Conservation (phyloP, 106 monocot species). For the Posidonia australis region DNA sequence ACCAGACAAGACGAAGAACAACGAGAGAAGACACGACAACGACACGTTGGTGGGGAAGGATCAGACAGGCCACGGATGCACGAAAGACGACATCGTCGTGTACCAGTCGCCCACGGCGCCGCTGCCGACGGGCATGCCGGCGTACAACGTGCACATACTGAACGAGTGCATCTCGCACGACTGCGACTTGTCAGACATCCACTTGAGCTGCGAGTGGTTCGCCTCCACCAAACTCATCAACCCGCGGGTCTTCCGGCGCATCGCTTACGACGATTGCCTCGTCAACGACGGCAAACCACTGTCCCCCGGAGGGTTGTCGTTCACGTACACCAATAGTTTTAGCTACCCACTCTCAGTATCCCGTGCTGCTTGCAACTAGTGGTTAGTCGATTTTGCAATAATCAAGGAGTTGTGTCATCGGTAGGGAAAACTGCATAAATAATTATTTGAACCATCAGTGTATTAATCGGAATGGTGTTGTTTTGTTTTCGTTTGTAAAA, state of each 20-base stretch:
- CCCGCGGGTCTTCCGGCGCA: slow-evolving; percentile 37
- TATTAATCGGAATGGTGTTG: too few relatives aligned
- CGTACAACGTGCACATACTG: slow-evolving; percentile 28
- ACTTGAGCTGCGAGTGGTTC: slow-evolving; percentile 41
- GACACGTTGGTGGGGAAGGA: not conserved
- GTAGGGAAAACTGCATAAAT: too few relatives aligned
- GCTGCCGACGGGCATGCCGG: slow-evolving; percentile 25
- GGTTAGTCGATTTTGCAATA: too few relatives aligned
- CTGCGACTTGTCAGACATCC: slow-evolving; percentile 13
- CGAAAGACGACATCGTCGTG: slow-evolving; percentile 17
- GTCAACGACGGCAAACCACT: slow-evolving; percentile 36
- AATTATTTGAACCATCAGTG: too few relatives aligned
- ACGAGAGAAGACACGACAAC: too few relatives aligned
- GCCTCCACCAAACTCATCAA: slow-evolving; percentile 32
- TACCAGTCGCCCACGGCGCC: slow-evolving; percentile 26
- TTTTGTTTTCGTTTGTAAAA: too few relatives aligned
- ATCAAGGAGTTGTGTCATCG: too few relatives aligned
- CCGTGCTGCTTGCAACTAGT: slow-evolving; percentile 6
- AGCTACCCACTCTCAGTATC: slow-evolving; percentile 23
- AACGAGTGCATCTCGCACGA: slow-evolving; percentile 17
- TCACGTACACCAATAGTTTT: slow-evolving; percentile 42
- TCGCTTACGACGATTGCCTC: slow-evolving; percentile 34
- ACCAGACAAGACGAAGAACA: too few relatives aligned
- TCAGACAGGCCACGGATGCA: slow-evolving; percentile 5
- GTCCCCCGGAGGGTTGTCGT: slow-evolving; percentile 17